Evolutionary conservation across 495 filamentous ascomycete genomes (phyloP), one percentile per base, ranked within the genome.

Genomic region (Cercophora scortea): DNA sequence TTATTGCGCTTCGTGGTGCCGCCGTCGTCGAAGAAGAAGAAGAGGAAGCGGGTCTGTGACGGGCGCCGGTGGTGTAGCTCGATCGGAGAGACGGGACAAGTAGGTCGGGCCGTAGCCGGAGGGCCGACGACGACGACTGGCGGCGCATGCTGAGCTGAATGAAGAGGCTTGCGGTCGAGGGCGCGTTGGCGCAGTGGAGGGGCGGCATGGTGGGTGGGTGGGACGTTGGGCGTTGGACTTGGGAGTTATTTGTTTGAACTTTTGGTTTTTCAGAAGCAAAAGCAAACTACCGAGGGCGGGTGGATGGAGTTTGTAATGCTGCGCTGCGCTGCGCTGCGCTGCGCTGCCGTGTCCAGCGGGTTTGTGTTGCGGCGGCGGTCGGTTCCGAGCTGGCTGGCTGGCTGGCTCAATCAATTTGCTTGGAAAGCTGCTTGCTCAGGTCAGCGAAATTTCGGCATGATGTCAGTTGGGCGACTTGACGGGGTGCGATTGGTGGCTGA

Each of bases 361-460:
- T 25, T 25, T 25, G 25, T 25, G 17, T 41, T 56, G 39, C 13
- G 39, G 32, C 8, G 3, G 47, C 15, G 42, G 11, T 36, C 7
- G 41, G 41, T 43, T 25, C 2, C 25, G 25, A 25, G 25, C 25
- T n/a, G n/a, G n/a, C 25, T 25, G 25, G 25, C 25, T 25, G 25
- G 46, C 42, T 38, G n/a, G n/a, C n/a, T n/a, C n/a, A n/a, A n/a
- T n/a, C n/a, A n/a, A n/a, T n/a, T n/a, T n/a, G n/a, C n/a, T 46
- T 36, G 7, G 4, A 43, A 17, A 32, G 15, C 13, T 6, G 41
- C 42, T 34, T 38, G 11, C 45, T 34, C 32, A 17, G 15, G 62
- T 65, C 58, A 52, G 61, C 61, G 60, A 66, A 61, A 65, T 59
- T 59, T 65, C 61, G 61, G 63, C 58, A 69, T 72, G 71, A 74